Conservation (phyloP, 2,329 filamentous ascomycete species). For the Geosmithia putterillii region DNA sequence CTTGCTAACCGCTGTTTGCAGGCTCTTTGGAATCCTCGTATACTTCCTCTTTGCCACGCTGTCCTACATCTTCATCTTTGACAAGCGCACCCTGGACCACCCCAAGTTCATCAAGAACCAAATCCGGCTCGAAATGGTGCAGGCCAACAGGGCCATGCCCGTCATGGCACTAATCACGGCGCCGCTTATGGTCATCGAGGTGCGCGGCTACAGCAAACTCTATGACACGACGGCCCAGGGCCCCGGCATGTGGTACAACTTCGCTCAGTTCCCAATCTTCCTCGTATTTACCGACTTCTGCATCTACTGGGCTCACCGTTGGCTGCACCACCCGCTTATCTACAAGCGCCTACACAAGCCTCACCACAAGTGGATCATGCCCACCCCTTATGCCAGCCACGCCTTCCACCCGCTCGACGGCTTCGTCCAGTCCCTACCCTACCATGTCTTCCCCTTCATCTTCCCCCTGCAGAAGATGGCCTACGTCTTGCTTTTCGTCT, state of each 20-base stretch:
- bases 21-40: slow-evolving; percentile 72
- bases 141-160: slow-evolving; percentile 67
- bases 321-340: slow-evolving; percentile 59
- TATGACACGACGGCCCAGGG: slow-evolving; percentile 71
- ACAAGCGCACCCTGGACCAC: slow-evolving; percentile 78
- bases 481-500: slow-evolving; percentile 75
- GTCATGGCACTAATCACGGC: slow-evolving; percentile 72
- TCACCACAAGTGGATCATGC: slow-evolving; percentile 99
- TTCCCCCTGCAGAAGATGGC: slow-evolving; percentile 88
- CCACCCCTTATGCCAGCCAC: slow-evolving; percentile 81
- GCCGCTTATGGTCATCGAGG: slow-evolving; percentile 71
- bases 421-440: slow-evolving; percentile 77
- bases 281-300: slow-evolving; percentile 77
- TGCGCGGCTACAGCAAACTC: slow-evolving; percentile 74
- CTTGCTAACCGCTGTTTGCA: slow-evolving; percentile 21
- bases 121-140: slow-evolving; percentile 71
- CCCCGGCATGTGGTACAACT: slow-evolving; percentile 67
- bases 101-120: slow-evolving; percentile 95
- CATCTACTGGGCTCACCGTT: slow-evolving; percentile 88
- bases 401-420: slow-evolving; percentile 94
- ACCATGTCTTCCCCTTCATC: slow-evolving; percentile 86
- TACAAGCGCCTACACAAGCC: slow-evolving; percentile 93
- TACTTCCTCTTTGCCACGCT: slow-evolving; percentile 78
- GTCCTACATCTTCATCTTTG: slow-evolving; percentile 83
- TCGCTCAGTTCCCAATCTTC: slow-evolving; percentile 78